Base-by-base conservation (phyloP, 371 early-diverging fungal genomes). In the Globomyces sp. region DNA sequence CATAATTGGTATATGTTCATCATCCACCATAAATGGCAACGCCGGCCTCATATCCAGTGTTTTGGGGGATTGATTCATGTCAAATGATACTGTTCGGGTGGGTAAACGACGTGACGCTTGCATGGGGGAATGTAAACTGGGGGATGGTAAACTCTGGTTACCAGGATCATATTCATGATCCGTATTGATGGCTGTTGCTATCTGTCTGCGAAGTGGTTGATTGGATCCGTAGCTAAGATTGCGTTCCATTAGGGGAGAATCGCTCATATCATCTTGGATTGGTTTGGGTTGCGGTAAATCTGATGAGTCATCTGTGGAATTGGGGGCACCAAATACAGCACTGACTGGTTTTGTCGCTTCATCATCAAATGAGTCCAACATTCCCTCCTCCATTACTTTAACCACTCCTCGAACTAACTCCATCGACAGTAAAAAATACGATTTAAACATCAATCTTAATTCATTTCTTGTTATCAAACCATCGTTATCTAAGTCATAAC, bases 401-500 rank as follows among this genome's bases (percentile, higher is more conserved):
- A 93, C 92, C 2, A 92, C 91, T 64, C 93, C 94, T 37, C 93
- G 80, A 1, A 94, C 93, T 3, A 93, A 79, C 62, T 91, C 92
- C 90, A 91, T 92, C 0, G 89, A 89, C 1, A 92, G 78, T 71
- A 91, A 87, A 65, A 93, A 90, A 72, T 94, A 95, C 2, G 95
- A 90, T 73, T 91, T 93, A 76, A 95, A 90, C 89, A 96, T 92
- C 34, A 81, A 78, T 58, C 89, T 89, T 2, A 97, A 81, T 71
- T 96, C 95, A 8, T 88, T 87, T 49, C 89, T 79, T n/a, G 91
- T 87, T 43, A 96, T 89, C 44, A 75, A 80, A 0, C 94, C 93
- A 74, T 95, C 94, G 37, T 84, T 87, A 68, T 95, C 90, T n/a
- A 95, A 70, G 73, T 97, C 97, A 68, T 94, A 97, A 0, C 94